These are phyloP conservation scores for Mycena galericulata DNA, from an alignment of 768 basidiomycete species.

Conservation along the genomic window DNA sequence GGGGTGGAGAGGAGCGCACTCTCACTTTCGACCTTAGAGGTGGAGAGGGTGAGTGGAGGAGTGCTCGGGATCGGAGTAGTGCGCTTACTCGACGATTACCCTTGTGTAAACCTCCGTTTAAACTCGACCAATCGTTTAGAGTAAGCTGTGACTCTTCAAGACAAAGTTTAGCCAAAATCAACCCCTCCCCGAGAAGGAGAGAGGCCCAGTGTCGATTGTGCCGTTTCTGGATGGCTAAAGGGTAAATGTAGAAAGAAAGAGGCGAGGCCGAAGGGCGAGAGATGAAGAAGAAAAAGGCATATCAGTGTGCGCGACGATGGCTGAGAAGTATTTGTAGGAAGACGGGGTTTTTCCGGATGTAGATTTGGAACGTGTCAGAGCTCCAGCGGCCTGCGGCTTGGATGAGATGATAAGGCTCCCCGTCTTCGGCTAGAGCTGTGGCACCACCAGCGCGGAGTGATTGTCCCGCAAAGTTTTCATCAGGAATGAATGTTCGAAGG, in stretches of 20 bases:
- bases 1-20: background rate
- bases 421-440: slow-evolving; percentile 44
- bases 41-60: background rate
- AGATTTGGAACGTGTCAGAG: slow-evolving; percentile 45
- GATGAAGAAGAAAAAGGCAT: too few species aligned
- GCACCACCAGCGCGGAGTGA: slow-evolving; percentile 51
- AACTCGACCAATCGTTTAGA: background rate
- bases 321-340: slow-evolving; percentile 30
- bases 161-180: background rate
- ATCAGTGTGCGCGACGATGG: too few species aligned
- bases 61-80: background rate
- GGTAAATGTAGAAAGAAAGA: too few species aligned
- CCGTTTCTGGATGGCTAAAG: background rate
- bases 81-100: background rate
- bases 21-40: background rate
- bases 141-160: background rate
- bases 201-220: background rate
- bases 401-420: slow-evolving; percentile 42
- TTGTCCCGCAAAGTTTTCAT: slow-evolving; percentile 45
- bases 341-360: slow-evolving; percentile 49
- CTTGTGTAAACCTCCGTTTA: background rate
- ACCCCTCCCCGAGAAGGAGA: background rate
- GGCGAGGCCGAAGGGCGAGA: too few species aligned
- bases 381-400: slow-evolving; percentile 50
- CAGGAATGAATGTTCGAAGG: slow-evolving; percentile 32